Conservation (phyloP, 495 filamentous ascomycete species). For the Letharia lupina region DNA sequence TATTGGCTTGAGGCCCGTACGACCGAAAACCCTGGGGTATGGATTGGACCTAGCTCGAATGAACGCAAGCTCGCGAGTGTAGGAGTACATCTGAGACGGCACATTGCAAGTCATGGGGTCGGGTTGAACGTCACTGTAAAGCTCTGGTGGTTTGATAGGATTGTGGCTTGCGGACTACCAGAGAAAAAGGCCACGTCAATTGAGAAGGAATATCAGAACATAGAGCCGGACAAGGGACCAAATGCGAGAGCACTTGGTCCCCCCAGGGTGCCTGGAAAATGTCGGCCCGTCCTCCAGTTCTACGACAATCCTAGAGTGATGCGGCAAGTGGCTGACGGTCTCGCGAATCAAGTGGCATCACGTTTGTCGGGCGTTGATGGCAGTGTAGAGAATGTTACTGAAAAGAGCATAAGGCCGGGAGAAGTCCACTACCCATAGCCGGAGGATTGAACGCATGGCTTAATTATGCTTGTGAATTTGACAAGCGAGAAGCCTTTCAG, state of each 20-base stretch:
- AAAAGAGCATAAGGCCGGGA: background rate
- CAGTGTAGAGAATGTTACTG: conserved; percentile 4
- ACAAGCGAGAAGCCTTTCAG: background rate
- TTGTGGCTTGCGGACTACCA: conserved; percentile 79
- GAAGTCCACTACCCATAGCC: background rate
- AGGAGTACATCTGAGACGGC: conserved; percentile 76
- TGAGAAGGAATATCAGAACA: conserved; percentile 26
- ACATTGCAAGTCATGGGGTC: conserved; percentile 80
- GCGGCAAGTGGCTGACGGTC: background rate
- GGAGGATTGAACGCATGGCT: no score
- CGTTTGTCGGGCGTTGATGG: conserved; percentile 1
- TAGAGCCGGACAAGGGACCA: background rate
- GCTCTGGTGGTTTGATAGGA: conserved; percentile 63
- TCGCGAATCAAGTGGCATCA: conserved; percentile 1
- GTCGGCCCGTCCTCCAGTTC: background rate
- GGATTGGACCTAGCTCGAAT: conserved; percentile 41
- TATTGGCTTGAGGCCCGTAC: conserved; percentile 50
- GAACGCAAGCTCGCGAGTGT: conserved; percentile 76
- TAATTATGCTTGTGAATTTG: background rate
- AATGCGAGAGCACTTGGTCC: background rate
- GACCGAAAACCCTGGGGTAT: conserved; percentile 79
- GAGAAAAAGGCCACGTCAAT: conserved; percentile 71
- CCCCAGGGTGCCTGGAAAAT: background rate
- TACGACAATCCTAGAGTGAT: background rate
- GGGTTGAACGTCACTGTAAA: conserved; percentile 72